phyloP scores from a whole-genome alignment of 768 basidiomycete species.

The Mycena crocata region DNA sequence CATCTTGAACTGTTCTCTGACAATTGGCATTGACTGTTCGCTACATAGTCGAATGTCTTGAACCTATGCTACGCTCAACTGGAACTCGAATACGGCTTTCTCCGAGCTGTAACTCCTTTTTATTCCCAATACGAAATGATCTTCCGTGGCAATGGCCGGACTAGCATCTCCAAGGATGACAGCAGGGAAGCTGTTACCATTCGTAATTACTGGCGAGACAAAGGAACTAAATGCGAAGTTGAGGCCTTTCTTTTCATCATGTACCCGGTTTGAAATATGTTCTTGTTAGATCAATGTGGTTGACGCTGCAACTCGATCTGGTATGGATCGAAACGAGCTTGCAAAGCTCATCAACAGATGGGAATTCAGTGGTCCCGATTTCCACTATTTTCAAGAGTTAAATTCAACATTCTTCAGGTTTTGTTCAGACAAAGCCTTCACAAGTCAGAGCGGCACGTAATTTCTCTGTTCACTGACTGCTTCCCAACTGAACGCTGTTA shows the following conservation, averaged over 20 bases:
- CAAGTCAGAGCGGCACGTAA: constrained; percentile 51
- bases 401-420: constrained; percentile 34
- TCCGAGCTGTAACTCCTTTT: constrained; percentile 60
- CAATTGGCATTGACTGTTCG: not conserved
- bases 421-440: constrained; percentile 46
- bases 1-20: not conserved
- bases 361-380: constrained; percentile 51
- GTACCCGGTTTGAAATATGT: not conserved
- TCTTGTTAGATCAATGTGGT: constrained; percentile 53
- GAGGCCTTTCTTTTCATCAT: not conserved
- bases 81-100: constrained; percentile 57
- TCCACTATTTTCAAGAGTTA: not conserved
- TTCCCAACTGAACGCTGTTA: not conserved
- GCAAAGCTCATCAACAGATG: constrained; percentile 51
- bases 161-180: constrained; percentile 44
- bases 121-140: constrained; percentile 56
- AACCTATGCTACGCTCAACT: constrained; percentile 58
- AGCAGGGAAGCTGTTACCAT: constrained; percentile 48
- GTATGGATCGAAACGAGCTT: constrained; percentile 46
- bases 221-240: constrained; percentile 19
- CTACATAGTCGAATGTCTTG: constrained; percentile 55
- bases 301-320: constrained; percentile 38
- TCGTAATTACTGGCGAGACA: constrained; percentile 43
- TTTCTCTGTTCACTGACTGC: not conserved
- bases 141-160: constrained; percentile 38